A percentile compares a stretch with the other conserved stretches of the same genome.
phyloP scores from a whole-genome alignment of 2,329 filamentous ascomycete species.

The Emydomyces testavorans region DNA sequence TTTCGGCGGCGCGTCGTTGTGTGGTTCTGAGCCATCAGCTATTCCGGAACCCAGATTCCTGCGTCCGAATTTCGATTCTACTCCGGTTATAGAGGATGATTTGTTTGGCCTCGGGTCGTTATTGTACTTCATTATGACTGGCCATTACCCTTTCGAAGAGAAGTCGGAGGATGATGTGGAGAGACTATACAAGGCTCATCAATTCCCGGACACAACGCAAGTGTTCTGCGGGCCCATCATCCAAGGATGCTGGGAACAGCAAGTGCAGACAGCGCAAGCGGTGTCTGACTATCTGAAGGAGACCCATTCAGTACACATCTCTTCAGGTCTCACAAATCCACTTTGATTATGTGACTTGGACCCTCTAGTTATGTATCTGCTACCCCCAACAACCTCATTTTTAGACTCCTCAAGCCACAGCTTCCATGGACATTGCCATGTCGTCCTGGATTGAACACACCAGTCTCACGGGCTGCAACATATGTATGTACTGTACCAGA shows the following conservation, averaged over 20 bases:
- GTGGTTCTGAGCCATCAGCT: constrained; percentile 18
- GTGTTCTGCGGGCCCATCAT: constrained; percentile 18
- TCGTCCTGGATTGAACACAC: no score
- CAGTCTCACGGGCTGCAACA: no score
- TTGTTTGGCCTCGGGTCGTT: constrained; percentile 18
- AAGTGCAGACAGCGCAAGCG: constrained; percentile 15
- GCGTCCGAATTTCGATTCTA: constrained; percentile 10
- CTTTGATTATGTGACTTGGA: no score
- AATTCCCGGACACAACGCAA: constrained; percentile 17
- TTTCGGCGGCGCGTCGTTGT: constrained; percentile 27
- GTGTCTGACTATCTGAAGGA: no score
- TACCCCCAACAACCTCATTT: no score
- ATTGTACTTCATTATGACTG: constrained; percentile 17
- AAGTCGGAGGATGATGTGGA: constrained; percentile 17
- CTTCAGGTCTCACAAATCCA: no score
- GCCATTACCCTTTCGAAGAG: constrained; percentile 16
- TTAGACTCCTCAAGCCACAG: no score
- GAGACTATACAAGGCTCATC: constrained; percentile 12
- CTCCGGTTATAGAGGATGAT: constrained; percentile 17
- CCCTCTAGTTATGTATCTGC: no score
- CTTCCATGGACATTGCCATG: no score
- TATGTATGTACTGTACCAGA: no score
- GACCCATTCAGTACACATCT: no score
- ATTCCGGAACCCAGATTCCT: constrained; percentile 15
- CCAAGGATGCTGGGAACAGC: constrained; percentile 17